Evolutionary conservation across 2,329 filamentous ascomycete species (phyloP), one percentile per base, ranked within the genome.

Genomic region (Lecanosticta acicola): DNA sequence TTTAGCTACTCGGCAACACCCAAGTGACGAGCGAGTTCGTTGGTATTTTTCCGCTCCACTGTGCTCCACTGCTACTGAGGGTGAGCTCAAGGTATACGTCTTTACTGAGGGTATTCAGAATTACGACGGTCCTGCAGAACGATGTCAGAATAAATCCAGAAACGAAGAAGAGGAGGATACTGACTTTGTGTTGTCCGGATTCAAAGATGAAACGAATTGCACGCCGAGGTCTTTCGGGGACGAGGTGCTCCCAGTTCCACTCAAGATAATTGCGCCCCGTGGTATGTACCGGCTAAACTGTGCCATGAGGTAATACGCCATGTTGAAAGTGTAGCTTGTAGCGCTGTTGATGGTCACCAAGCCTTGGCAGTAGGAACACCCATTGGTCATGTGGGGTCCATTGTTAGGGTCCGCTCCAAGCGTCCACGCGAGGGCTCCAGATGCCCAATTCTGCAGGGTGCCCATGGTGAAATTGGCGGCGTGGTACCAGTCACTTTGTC

Each of bases 401-500:
- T 51, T 45, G 18, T 46, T 39, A 14, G 41, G 35, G 19, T 51
- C 47, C 3, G 51, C 26, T 4, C 41, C 49, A n/a, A 56, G 51
- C 1, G 40, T 51, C 53, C 53, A 56, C 1, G 53, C 53, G 16
- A 56, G 51, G 9, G 45, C 43, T 10, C 53, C 53, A 1, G 46
- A 48, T 3, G 46, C 53, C 53, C 53, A 56, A 32, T 56, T 56
- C 26, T 56, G 53, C 11, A 54, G 36, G n/a, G 53, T 51, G 1
- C 53, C 51, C 17, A 56, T 48, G 3, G 51, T 52, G 41, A 56
- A 56, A 5, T 44, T 45, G 1, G 53, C 51, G 29, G 49, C 53
- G 10, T 51, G 46, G 43, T 48, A 48, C 51, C 51, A 54, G 5
- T 35, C 18, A 21, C 19, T 24, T 11, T 10, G 8, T 20, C 37